Evolutionary conservation across 1,284 basidiomycete genomes (phyloP).

Genomic region (Tilletia indica): DNA sequence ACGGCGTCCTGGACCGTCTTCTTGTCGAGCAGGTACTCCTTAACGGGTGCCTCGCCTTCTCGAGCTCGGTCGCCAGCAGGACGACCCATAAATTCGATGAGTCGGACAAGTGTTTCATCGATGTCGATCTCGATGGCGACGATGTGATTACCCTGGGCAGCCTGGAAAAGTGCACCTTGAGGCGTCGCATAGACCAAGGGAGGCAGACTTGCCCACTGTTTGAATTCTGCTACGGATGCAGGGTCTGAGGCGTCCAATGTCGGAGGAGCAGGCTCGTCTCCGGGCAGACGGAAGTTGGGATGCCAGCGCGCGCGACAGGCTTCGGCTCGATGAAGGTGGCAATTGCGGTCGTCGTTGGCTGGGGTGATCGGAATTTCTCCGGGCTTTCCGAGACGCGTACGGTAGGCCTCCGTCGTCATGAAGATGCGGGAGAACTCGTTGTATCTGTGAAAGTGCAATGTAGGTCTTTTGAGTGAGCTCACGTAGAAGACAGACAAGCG

Average conservation of each 20-base stretch:
- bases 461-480: not conserved
- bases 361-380: constrained; percentile 23
- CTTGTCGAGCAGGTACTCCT: not conserved
- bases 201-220: constrained; percentile 25
- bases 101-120: not conserved
- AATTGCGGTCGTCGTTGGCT: constrained; percentile 31
- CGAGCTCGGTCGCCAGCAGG: constrained; percentile 1
- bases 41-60: not conserved
- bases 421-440: constrained; percentile 40
- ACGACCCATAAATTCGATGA: constrained; percentile 8
- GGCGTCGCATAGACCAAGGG: not conserved
- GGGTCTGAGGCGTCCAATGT: constrained; percentile 24
- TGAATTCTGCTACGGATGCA: constrained; percentile 31
- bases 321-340: constrained; percentile 36
- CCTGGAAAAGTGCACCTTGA: not conserved
- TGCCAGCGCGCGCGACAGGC: constrained; percentile 38
- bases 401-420: constrained; percentile 36
- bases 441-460: constrained; percentile 23
- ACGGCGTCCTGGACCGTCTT: not conserved
- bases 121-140: constrained; percentile 9
- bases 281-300: constrained; percentile 30
- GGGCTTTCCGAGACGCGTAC: constrained; percentile 19
- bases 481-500: not conserved
- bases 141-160: not conserved
- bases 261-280: constrained; percentile 31